A percentile compares a stretch with the other conserved stretches of the same genome.
Conservation (phyloP, 2,329 filamentous ascomycete species). For the Atkinsonella texensis region DNA sequence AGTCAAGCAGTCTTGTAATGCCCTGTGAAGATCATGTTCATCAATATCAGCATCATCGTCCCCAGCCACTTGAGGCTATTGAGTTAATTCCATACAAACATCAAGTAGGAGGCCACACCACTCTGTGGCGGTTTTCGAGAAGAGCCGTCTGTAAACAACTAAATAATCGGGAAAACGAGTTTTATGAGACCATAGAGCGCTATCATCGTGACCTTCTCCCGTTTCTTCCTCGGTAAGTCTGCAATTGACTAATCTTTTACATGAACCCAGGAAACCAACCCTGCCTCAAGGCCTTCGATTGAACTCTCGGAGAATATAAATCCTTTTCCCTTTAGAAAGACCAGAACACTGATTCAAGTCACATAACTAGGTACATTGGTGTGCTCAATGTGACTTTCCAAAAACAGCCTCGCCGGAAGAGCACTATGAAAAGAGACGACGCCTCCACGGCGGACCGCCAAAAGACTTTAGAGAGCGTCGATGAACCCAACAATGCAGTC, state of each 20-base stretch:
- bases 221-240: conserved; percentile 70
- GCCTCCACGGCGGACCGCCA: conserved; percentile 23
- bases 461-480: conserved; percentile 19
- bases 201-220: conserved; percentile 80
- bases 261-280: too few relatives aligned
- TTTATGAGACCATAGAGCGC: conserved; percentile 91
- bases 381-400: conserved; percentile 94
- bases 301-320: too few relatives aligned
- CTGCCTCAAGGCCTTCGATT: too few relatives aligned
- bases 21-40: conserved; percentile 37
- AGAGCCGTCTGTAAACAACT: conserved; percentile 95
- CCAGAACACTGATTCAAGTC: conserved; percentile 6
- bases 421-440: conserved; percentile 39
- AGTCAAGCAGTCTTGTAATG: conserved; percentile 25
- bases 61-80: conserved; percentile 71
- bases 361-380: conserved; percentile 67
- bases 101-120: conserved; percentile 94
- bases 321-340: neutral
- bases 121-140: conserved; percentile 88
- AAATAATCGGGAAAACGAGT: conserved; percentile 96
- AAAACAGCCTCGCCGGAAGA: conserved; percentile 60
- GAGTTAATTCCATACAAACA: conserved; percentile 95
- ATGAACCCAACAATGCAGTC: neutral
- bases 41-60: conserved; percentile 37
- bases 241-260: neutral